Evolutionary conservation across 2,329 filamentous ascomycete genomes (phyloP).

Genomic region (Penicillium sp.): DNA sequence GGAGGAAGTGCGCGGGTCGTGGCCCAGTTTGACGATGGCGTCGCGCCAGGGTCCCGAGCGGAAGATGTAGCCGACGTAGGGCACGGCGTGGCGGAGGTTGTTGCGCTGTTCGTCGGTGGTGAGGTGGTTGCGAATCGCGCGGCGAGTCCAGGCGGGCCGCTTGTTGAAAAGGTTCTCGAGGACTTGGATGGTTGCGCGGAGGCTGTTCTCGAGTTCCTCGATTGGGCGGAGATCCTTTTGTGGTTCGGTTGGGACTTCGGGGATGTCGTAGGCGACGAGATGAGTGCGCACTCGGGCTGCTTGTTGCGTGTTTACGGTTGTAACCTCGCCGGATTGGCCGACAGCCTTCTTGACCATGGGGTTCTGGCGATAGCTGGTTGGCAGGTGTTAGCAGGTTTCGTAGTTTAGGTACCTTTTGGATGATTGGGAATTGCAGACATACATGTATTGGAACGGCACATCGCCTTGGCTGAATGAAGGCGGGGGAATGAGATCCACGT

Average conservation of each 20-base stretch:
- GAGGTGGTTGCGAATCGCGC: constrained; percentile 76
- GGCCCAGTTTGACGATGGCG: constrained; percentile 77
- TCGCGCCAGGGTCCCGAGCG: constrained; percentile 90
- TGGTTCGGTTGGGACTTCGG: constrained; percentile 61
- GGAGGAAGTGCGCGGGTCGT: constrained; percentile 79
- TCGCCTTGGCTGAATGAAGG: constrained; percentile 74
- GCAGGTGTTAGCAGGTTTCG: constrained; percentile 19
- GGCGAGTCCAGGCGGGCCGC: constrained; percentile 83
- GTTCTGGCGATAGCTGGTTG: constrained; percentile 76
- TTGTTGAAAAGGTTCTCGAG: constrained; percentile 68
- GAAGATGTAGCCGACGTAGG: constrained; percentile 90
- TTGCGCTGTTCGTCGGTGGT: constrained; percentile 51
- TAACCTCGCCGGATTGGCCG: constrained; percentile 60
- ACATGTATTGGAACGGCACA: constrained; percentile 68
- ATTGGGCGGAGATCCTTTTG: constrained; percentile 58
- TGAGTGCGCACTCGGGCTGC: constrained; percentile 61
- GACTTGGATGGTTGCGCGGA: constrained; percentile 65
- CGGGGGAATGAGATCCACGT: constrained; percentile 75
- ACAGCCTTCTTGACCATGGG: constrained; percentile 67
- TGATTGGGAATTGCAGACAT: constrained; percentile 18
- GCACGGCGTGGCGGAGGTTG: constrained; percentile 71
- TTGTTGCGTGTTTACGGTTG: constrained; percentile 59
- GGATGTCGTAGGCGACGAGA: constrained; percentile 63
- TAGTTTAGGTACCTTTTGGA: background rate
- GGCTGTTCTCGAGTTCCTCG: constrained; percentile 54